Conservation (phyloP, 1,139 yeast species). For the Pichia inconspicua region DNA sequence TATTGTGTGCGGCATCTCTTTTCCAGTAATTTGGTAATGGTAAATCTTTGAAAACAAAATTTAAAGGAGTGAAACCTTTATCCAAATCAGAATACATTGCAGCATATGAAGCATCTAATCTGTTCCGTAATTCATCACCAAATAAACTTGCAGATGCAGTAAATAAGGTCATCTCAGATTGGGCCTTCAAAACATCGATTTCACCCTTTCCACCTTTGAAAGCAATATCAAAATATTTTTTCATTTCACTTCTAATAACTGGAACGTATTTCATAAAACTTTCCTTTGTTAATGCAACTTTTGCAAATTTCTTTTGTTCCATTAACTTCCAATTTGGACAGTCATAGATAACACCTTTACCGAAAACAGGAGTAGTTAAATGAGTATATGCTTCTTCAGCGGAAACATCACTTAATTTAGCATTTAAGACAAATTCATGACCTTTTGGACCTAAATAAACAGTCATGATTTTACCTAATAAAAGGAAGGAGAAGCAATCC, state of each 20-base stretch:
- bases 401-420: slow-evolving; percentile 80
- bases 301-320: slow-evolving; percentile 98
- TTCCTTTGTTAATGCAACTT: slow-evolving; percentile 78
- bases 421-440: slow-evolving; percentile 91
- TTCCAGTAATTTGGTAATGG: slow-evolving; percentile 81
- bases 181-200: slow-evolving; percentile 70
- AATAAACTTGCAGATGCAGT: slow-evolving; percentile 88
- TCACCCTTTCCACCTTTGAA: slow-evolving; percentile 38
- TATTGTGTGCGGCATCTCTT: slow-evolving; percentile 83
- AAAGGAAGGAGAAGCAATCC: slow-evolving; percentile 81
- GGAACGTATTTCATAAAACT: slow-evolving; percentile 86
- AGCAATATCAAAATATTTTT: slow-evolving; percentile 46
- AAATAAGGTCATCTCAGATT: slow-evolving; percentile 93
- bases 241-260: slow-evolving; percentile 69
- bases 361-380: slow-evolving; percentile 94
- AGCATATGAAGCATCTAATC: slow-evolving; percentile 79
- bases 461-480: slow-evolving; percentile 89
- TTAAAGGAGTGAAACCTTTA: slow-evolving; percentile 92
- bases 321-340: slow-evolving; percentile 88
- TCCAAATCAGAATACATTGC: slow-evolving; percentile 82
- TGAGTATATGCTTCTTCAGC: slow-evolving; percentile 96
- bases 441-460: slow-evolving; percentile 97
- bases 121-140: slow-evolving; percentile 85
- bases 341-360: slow-evolving; percentile 94
- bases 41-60: slow-evolving; percentile 89